Conservation (phyloP, 768 basidiomycete species). For the Mycena vulgaris region DNA sequence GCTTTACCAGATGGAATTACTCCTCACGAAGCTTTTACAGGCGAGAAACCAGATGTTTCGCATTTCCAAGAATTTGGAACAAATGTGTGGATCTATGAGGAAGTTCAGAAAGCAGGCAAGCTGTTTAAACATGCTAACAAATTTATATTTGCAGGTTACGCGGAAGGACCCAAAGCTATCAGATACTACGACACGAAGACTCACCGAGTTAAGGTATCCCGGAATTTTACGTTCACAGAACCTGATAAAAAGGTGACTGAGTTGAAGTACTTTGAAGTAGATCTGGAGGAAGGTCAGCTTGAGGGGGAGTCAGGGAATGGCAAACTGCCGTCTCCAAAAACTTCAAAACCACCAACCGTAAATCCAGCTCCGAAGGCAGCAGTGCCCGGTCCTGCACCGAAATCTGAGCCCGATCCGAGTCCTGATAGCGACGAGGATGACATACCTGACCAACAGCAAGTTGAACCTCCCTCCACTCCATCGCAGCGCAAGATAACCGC, state of each 20-base stretch:
- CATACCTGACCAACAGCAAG: background rate
- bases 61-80: constrained; percentile 20
- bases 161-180: constrained; percentile 11
- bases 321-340: background rate
- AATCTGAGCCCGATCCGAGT: too few relatives aligned
- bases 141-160: constrained; percentile 21
- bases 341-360: too few relatives aligned
- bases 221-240: too few relatives aligned
- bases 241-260: background rate
- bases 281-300: background rate
- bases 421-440: background rate
- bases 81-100: constrained; percentile 24
- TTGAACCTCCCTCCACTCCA: background rate
- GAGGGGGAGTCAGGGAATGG: constrained; percentile 10
- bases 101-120: constrained; percentile 3
- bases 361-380: too few relatives aligned
- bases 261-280: background rate
- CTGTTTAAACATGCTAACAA: constrained; percentile 1
- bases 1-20: background rate
- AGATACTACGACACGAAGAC: constrained; percentile 25
- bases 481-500: too few relatives aligned
- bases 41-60: constrained; percentile 7
- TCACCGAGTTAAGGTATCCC: background rate
- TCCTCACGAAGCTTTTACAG: constrained; percentile 8
- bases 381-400: too few relatives aligned